Percentiles rank a stretch among this genome's conserved stretches.
Conservation (phyloP, 371 early-diverging fungal genomes). For the Mortierella sp. region DNA sequence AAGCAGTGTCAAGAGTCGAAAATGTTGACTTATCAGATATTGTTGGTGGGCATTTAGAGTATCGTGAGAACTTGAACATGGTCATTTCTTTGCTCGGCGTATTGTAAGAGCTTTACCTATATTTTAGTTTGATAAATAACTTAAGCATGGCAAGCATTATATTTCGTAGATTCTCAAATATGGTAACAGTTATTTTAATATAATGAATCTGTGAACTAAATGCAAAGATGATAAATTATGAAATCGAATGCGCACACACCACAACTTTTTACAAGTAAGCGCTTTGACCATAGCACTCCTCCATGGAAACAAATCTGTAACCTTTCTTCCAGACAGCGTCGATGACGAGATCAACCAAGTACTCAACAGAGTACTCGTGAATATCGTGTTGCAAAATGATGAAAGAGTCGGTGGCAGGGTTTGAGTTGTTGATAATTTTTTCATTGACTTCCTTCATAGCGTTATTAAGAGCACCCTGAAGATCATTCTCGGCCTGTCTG, state of each 20-base stretch:
- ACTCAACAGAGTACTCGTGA: conserved; percentile 59
- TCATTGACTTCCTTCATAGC: conserved; percentile 32
- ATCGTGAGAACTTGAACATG: conserved; percentile 63
- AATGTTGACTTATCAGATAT: conserved; percentile 82
- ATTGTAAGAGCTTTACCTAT: conserved; percentile 12
- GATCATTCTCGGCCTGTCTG: not conserved
- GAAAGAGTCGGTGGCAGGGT: conserved; percentile 36
- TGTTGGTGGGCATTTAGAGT: conserved; percentile 90
- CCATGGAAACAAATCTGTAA: conserved; percentile 62
- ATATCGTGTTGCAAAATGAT: conserved; percentile 60
- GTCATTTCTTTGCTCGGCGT: conserved; percentile 43
- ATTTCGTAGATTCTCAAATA: too few species aligned
- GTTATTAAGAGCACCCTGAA: not conserved
- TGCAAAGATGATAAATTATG: too few species aligned
- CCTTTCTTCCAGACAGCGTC: conserved; percentile 53
- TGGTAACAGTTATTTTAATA: too few species aligned
- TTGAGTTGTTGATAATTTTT: conserved; percentile 15
- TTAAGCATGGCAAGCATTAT: too few species aligned
- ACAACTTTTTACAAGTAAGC: conserved; percentile 35
- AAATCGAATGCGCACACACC: too few species aligned
- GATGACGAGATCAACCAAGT: conserved; percentile 52
- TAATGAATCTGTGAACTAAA: too few species aligned
- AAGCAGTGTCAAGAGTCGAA: conserved; percentile 71
- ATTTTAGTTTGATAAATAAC: too few species aligned
- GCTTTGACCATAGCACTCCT: conserved; percentile 58